Conservation (phyloP, 306 rosid species). For the Begonia fuchsioides region DNA sequence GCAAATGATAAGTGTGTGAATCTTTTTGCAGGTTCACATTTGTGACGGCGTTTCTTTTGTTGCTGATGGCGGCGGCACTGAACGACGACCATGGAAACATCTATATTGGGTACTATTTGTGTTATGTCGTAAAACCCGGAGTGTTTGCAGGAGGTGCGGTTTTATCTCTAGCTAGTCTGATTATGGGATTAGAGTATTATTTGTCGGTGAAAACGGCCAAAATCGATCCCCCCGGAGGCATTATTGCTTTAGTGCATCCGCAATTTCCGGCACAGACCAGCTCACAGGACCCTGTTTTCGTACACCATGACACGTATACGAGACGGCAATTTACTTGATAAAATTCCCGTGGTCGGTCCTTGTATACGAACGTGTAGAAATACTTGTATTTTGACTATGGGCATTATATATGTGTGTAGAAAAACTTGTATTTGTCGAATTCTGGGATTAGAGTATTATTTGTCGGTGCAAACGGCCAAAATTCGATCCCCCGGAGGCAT, state of each 20-base stretch:
- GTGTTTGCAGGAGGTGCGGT: conserved; percentile 59
- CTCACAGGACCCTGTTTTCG: conserved; percentile 54
- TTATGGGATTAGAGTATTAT: conserved; percentile 49
- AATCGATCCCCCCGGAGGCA: conserved; percentile 32
- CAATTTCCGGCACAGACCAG: conserved; percentile 41
- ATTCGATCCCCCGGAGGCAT: too few relatives aligned
- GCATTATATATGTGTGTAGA: too few relatives aligned
- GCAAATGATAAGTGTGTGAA: too few relatives aligned
- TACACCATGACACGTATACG: conserved; percentile 77
- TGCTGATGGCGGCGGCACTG: conserved; percentile 55
- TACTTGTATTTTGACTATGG: too few relatives aligned
- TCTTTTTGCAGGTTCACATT: conserved; percentile 47
- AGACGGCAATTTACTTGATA: conserved; percentile 71
- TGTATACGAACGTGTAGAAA: too few relatives aligned
- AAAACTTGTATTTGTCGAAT: too few relatives aligned
- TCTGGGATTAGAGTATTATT: too few relatives aligned
- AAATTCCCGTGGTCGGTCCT: too few relatives aligned
- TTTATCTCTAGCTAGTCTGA: conserved; percentile 40
- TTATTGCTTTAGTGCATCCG: conserved; percentile 88
- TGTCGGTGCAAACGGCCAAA: too few relatives aligned
- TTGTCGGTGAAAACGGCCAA: conserved; percentile 29
- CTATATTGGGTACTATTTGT: conserved; percentile 47
- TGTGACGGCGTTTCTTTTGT: conserved; percentile 49
- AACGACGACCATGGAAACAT: conserved; percentile 34
- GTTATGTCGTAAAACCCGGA: conserved; percentile 70